Percentiles rank a stretch among this genome's conserved stretches.
phyloP scores from a whole-genome alignment of 1,284 basidiomycete genomes.

The Sporisorium sorghi region DNA sequence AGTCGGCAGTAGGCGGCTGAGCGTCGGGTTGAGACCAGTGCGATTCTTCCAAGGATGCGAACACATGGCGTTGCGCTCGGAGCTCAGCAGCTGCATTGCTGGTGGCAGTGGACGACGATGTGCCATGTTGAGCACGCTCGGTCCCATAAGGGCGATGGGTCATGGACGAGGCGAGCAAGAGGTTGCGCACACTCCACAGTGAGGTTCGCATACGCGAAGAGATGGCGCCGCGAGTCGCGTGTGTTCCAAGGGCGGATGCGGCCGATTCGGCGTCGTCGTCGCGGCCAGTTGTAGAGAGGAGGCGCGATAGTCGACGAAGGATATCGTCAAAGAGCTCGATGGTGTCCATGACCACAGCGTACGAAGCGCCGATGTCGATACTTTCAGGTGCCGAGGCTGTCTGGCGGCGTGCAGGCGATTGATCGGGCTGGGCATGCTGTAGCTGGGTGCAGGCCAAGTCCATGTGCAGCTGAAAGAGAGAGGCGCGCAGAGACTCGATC shows the following conservation, averaged over 20 bases:
- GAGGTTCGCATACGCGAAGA: constrained; percentile 32
- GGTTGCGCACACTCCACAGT: constrained; percentile 34
- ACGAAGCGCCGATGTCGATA: constrained; percentile 19
- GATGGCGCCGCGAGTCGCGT: constrained; percentile 22
- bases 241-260: background rate
- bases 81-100: constrained; percentile 12
- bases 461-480: constrained; percentile 35
- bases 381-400: background rate
- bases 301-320: constrained; percentile 34
- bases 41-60: constrained; percentile 41
- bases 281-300: constrained; percentile 17
- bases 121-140: background rate
- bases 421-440: constrained; percentile 11
- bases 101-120: background rate
- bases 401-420: background rate
- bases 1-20: constrained; percentile 8
- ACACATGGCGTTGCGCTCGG: constrained; percentile 24
- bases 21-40: constrained; percentile 25
- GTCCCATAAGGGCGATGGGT: constrained; percentile 8
- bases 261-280: background rate
- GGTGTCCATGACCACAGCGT: constrained; percentile 40
- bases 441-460: constrained; percentile 34
- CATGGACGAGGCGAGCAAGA: constrained; percentile 38
- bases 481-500: constrained; percentile 43
- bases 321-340: constrained; percentile 45